phyloP scores from a whole-genome alignment of 345 rosid species.

The Aquilaria yunnanensis region DNA sequence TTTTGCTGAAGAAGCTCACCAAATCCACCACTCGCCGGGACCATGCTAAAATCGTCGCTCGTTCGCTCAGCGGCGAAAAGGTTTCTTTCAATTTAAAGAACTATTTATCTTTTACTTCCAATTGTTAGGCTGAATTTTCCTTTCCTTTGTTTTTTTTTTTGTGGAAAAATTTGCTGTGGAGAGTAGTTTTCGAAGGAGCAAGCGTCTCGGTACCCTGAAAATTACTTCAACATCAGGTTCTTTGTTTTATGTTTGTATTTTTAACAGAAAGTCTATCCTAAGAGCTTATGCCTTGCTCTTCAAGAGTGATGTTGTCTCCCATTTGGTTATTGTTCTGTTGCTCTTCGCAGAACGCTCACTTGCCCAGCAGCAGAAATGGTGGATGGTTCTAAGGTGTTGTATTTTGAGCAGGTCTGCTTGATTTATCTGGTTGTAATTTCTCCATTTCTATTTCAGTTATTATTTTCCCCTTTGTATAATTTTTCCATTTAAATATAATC shows the following conservation, averaged over 20 bases:
- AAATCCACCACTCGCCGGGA: constrained; percentile 93
- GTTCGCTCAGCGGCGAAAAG: constrained; percentile 78
- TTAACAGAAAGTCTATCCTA: neutral
- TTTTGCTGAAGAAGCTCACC: constrained; percentile 79
- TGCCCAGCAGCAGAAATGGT: constrained; percentile 93
- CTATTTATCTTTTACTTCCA: neutral
- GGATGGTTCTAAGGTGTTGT: constrained; percentile 77
- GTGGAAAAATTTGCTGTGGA: neutral
- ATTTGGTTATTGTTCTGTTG: constrained; percentile 2
- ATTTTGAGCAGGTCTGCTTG: constrained; percentile 61
- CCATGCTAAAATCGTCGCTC: constrained; percentile 70
- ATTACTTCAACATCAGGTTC: constrained; percentile 88
- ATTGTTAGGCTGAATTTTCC: neutral
- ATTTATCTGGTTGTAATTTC: neutral
- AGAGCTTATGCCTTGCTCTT: neutral
- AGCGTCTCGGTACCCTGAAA: constrained; percentile 81
- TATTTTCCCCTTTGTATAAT: neutral
- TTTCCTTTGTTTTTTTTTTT: constrained; percentile 2
- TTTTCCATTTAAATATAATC: neutral
- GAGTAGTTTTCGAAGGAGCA: constrained; percentile 79
- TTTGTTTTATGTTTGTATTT: constrained; percentile 4
- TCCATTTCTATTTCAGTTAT: neutral
- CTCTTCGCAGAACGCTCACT: constrained; percentile 51
- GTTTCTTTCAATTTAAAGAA: constrained; percentile 15
- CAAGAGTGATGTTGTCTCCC: neutral